A percentile compares a stretch with the other conserved stretches of the same genome.
These are phyloP conservation scores for Russula foetens DNA, from an alignment of 768 basidiomycete genomes.

Conservation along the genomic window DNA sequence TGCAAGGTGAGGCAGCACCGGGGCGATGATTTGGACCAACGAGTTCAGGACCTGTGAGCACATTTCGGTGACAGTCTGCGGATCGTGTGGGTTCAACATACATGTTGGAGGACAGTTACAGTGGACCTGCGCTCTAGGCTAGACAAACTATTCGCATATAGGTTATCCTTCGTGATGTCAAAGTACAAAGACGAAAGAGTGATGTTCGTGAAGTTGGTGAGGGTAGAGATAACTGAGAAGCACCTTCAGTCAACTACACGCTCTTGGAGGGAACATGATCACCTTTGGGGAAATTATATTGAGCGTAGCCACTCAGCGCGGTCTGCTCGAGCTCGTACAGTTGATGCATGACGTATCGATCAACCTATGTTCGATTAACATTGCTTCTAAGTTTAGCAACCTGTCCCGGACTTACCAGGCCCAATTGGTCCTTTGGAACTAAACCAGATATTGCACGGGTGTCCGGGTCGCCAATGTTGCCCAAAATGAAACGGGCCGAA, in stretches of 20 bases:
- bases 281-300: conserved; percentile 84
- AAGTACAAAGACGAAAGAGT: conserved; percentile 89
- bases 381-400: conserved; percentile 4
- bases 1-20: conserved; percentile 83
- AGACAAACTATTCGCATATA: conserved; percentile 61
- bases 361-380: conserved; percentile 43
- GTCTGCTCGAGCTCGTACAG: conserved; percentile 61
- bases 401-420: conserved; percentile 43
- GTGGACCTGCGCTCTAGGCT: conserved; percentile 53
- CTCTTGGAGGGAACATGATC: background rate
- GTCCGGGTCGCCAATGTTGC: conserved; percentile 50
- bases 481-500: conserved; percentile 78
- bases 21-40: conserved; percentile 66
- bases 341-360: conserved; percentile 83
- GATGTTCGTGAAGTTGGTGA: conserved; percentile 73
- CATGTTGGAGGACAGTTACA: conserved; percentile 65
- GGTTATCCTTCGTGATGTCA: conserved; percentile 81
- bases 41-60: conserved; percentile 49
- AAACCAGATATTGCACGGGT: conserved; percentile 24
- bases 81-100: conserved; percentile 33
- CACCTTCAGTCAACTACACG: conserved; percentile 2
- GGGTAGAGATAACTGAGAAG: conserved; percentile 53
- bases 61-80: background rate
- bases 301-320: conserved; percentile 59
- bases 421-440: conserved; percentile 42